Evolutionary conservation across 2,329 filamentous ascomycete genomes (phyloP).

Genomic region (Apiospora marii): DNA sequence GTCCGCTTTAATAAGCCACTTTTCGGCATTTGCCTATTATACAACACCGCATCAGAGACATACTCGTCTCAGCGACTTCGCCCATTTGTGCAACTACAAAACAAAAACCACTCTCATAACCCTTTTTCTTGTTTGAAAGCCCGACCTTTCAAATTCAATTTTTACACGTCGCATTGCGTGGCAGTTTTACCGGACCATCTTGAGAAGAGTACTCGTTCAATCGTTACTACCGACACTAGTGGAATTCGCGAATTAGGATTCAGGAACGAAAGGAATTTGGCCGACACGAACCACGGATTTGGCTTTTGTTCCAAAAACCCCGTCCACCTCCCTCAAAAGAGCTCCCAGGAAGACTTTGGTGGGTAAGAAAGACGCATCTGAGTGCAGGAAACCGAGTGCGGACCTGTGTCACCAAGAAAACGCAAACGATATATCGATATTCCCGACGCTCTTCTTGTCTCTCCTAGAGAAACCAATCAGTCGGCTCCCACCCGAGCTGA

Average conservation of each 20-base stretch:
- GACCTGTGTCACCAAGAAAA: neutral
- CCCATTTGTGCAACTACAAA: constrained; percentile 26
- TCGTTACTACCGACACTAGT: constrained; percentile 7
- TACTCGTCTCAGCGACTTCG: constrained; percentile 36
- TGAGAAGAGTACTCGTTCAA: constrained; percentile 2
- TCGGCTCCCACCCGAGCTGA: constrained; percentile 7
- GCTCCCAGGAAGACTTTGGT: constrained; percentile 2
- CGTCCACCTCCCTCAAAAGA: neutral
- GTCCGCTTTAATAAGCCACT: constrained; percentile 30
- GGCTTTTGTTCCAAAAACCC: neutral
- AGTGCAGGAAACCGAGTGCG: neutral
- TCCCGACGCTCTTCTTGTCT: neutral
- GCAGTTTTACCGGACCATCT: neutral
- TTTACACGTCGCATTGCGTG: constrained; percentile 7
- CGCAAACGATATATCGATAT: constrained; percentile 19
- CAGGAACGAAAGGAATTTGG: constrained; percentile 10
- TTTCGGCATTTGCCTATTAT: constrained; percentile 31
- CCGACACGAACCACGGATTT: constrained; percentile 7
- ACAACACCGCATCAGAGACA: constrained; percentile 34
- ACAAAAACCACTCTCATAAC: neutral
- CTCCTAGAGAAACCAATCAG: neutral
- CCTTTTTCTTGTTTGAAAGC: neutral
- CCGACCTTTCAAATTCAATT: constrained; percentile 6
- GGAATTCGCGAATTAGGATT: neutral
- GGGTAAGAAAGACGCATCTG: neutral